Evolutionary conservation across 1,284 basidiomycete genomes (phyloP), one percentile per base, ranked within the genome.

Genomic region (Pyrrhoderma lamaoense): DNA sequence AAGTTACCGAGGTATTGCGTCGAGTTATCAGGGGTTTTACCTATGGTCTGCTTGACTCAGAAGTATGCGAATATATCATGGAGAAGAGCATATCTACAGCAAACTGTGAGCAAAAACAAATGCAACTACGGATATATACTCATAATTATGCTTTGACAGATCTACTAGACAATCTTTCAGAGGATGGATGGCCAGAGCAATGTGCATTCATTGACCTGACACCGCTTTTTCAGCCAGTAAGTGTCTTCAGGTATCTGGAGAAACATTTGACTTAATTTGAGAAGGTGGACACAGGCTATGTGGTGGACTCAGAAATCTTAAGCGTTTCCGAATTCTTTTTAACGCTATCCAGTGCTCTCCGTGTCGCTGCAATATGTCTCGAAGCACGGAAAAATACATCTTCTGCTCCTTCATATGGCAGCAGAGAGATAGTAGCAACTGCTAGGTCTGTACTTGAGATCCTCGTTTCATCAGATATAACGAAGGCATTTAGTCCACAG

Each of bases 1-100:
- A 49, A 18, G 36, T 38, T 18, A 25, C 47, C 25, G 36, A 25
- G 18, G 42, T 48, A 27, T 23, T 47, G 11, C 36, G 34, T 8
- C 25, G 43, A 5, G 43, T 47, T 18, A 16, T 54, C 38, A 38
- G 7, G 27, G 42, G 42, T 19, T 46, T 54, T 18, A 31, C 34
- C 7, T 22, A 13, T 21, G 49, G 39, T 21, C 31, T 46, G 11
- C 11, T 35, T n/a, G 44, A 47, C 27, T 50, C 43, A 14, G 21
- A 1, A 13, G 11, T 54, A 35, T 37, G 35, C 23, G 46, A 46
- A 42, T 13, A 13, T 27, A 14, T 45, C 22, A n/a, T 48, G 22
- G 46, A 51, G n/a, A 39, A 22, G 11, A 37, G 35, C 13, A 16
- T 51, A 7, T 5, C 8, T 27, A 39, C 31, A 40, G 1, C 40